Percentiles rank a stretch among this genome's conserved stretches.
phyloP scores from a whole-genome alignment of 352 stramenopile species.

The Phytophthora brassicae region DNA sequence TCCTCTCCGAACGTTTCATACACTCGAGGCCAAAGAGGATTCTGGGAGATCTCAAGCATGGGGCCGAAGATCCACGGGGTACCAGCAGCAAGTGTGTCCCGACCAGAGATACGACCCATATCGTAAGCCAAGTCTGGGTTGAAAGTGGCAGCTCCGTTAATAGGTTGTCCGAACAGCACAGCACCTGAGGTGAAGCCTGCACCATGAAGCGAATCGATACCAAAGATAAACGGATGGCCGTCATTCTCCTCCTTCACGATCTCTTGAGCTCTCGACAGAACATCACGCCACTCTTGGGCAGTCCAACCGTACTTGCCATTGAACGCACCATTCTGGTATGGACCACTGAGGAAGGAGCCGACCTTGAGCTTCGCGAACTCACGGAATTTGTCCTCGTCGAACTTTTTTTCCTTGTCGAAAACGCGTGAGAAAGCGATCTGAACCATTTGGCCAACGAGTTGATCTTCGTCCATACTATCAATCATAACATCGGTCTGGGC shows the following conservation, averaged over 20 bases:
- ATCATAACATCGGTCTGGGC: constrained; percentile 38
- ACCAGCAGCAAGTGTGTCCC: constrained; percentile 81
- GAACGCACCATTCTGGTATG: constrained; percentile 28
- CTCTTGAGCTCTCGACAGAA: constrained; percentile 69
- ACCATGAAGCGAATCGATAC: constrained; percentile 88
- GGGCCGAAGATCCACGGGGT: constrained; percentile 91
- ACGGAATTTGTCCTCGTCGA: constrained; percentile 62
- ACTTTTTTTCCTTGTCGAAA: constrained; percentile 53
- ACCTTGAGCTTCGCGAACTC: constrained; percentile 77
- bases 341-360: constrained; percentile 87
- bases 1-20: constrained; percentile 95
- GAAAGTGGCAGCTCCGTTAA: constrained; percentile 88
- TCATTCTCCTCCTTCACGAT: constrained; percentile 70
- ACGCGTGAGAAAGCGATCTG: constrained; percentile 84
- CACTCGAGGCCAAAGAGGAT: constrained; percentile 84
- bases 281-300: constrained; percentile 63
- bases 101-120: constrained; percentile 68
- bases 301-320: constrained; percentile 48
- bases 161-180: constrained; percentile 84
- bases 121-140: constrained; percentile 70
- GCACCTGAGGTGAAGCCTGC: constrained; percentile 83
- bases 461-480: constrained; percentile 32
- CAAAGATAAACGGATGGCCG: constrained; percentile 77
- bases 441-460: constrained; percentile 86
- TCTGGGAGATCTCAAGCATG: constrained; percentile 80